Evolutionary conservation across 2,329 filamentous ascomycete species (phyloP).

Genomic region (Colletotrichum theobromicola): DNA sequence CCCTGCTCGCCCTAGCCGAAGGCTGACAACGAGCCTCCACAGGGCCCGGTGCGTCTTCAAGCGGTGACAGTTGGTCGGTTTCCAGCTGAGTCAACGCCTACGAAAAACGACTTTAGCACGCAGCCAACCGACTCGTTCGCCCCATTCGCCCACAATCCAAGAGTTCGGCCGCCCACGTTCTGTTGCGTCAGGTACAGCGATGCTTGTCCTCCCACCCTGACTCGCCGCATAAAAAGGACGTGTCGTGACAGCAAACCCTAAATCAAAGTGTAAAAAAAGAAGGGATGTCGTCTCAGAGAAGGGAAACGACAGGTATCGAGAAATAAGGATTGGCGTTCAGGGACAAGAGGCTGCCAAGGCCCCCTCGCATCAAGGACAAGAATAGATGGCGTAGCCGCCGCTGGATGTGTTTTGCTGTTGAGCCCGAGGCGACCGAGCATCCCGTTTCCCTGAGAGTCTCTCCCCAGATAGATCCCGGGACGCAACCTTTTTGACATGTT

Average conservation of each 20-base stretch:
- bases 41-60: not conserved
- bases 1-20: not conserved
- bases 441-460: not conserved
- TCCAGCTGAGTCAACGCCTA: not conserved
- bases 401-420: not conserved
- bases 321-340: not conserved
- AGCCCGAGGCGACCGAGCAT: not conserved
- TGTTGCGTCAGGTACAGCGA: not conserved
- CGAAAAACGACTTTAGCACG: not conserved
- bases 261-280: not conserved
- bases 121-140: not conserved
- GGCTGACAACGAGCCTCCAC: not conserved
- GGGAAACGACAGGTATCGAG: not conserved
- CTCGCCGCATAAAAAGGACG: slow-evolving; percentile 10
- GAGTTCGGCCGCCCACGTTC: not conserved
- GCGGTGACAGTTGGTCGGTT: not conserved
- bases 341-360: not conserved
- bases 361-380: not conserved
- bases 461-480: not conserved
- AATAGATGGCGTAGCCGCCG: not conserved
- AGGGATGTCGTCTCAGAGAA: not conserved
- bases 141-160: not conserved
- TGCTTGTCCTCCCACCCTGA: not conserved
- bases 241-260: slow-evolving; percentile 20
- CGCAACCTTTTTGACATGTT: not conserved